These are phyloP conservation scores for Penicillium chermesinum DNA, from an alignment of 495 filamentous ascomycete species.

Conservation along the genomic window DNA sequence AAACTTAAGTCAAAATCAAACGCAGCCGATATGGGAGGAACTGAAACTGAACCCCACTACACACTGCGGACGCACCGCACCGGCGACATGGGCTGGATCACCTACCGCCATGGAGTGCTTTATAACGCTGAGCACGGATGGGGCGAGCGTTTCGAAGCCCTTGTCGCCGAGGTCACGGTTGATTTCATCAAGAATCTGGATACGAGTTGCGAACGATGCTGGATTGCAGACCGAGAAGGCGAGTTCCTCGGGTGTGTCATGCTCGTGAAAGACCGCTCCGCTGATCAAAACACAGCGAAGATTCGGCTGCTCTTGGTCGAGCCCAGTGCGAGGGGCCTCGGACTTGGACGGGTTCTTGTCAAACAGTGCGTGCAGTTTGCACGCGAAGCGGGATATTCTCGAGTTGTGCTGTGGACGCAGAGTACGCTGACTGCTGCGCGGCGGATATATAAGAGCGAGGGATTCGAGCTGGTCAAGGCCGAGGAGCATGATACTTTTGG, in stretches of 20 bases:
- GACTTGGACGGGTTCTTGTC: constrained; percentile 21
- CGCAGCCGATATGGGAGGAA: no score
- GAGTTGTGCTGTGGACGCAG: constrained; percentile 26
- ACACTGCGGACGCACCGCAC: constrained; percentile 18
- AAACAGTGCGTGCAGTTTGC: constrained; percentile 24
- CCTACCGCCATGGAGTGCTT: constrained; percentile 21
- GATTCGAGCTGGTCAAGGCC: constrained; percentile 18
- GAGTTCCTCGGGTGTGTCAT: constrained; percentile 24
- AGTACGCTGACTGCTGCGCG: constrained; percentile 20
- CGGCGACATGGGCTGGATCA: constrained; percentile 27
- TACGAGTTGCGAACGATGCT: constrained; percentile 20
- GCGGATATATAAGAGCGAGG: constrained; percentile 23
- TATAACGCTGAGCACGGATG: constrained; percentile 24
- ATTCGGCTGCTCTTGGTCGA: constrained; percentile 27
- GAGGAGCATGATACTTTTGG: constrained; percentile 26
- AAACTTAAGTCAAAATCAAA: neutral
- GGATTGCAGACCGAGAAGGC: constrained; percentile 26
- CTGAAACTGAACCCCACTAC: no score
- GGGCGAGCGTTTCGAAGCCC: constrained; percentile 18
- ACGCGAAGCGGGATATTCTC: constrained; percentile 21
- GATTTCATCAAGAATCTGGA: constrained; percentile 28
- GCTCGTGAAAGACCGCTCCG: constrained; percentile 21
- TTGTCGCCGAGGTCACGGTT: constrained; percentile 17
- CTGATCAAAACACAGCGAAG: constrained; percentile 15
- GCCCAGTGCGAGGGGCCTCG: constrained; percentile 23